These are phyloP conservation scores for Solanum piurae DNA, from an alignment of 257 asterid genomes.

Conservation along the genomic window DNA sequence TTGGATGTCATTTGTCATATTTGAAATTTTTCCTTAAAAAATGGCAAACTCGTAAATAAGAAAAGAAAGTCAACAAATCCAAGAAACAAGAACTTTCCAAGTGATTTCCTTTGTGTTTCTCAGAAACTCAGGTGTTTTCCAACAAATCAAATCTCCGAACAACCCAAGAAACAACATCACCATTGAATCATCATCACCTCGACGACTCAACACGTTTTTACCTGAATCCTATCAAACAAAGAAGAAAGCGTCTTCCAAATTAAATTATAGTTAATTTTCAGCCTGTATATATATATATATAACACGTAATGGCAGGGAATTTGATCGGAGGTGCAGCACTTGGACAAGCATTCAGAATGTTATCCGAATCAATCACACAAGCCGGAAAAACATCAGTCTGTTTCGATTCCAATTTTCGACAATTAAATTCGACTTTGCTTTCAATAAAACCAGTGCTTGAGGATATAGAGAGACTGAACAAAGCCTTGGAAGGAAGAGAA, in stretches of 20 bases:
- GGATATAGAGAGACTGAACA: slow-evolving; percentile 22
- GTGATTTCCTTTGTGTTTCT: neutral
- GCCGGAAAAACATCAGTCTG: neutral
- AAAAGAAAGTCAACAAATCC: neutral
- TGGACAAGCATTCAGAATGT: slow-evolving; percentile 1
- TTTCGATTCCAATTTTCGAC: slow-evolving; percentile 11
- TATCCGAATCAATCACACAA: neutral
- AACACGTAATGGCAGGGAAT: neutral
- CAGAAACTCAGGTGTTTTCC: neutral
- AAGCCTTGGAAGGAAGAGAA: slow-evolving; percentile 7
- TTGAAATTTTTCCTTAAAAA: too few species aligned
- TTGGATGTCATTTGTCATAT: too few species aligned
- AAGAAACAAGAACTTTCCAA: neutral
- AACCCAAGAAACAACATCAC: neutral
- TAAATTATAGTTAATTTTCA: neutral
- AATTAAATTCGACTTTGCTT: slow-evolving; percentile 1
- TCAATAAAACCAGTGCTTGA: slow-evolving; percentile 11
- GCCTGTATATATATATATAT: too few species aligned
- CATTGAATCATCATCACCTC: neutral
- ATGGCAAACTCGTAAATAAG: neutral
- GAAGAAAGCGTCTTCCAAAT: neutral
- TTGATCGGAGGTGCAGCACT: slow-evolving; percentile 1
- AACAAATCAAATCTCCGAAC: neutral
- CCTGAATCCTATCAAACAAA: neutral
- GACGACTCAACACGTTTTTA: neutral